Base-by-base conservation (phyloP, 352 stramenopile species). In the Aphanomyces astaci region DNA sequence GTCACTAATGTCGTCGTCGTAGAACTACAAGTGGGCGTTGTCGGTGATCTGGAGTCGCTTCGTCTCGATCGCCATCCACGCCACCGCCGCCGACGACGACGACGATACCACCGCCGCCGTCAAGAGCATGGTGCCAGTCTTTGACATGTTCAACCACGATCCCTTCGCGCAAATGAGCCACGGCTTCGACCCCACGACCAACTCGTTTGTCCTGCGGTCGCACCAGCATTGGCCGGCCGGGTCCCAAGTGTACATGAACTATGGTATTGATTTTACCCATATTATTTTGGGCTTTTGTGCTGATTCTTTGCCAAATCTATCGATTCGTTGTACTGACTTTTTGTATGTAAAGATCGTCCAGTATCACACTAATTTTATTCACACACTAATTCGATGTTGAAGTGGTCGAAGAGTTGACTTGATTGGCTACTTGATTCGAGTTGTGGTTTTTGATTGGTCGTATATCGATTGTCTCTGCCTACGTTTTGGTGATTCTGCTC, bases 131-230 rank as follows among this genome's bases (percentile, higher is more conserved):
- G 79, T 89, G 10, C 85, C 85, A 0, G 85, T 94, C 27, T 94
- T 94, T 46, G 85, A 94, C 72, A 92, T 94, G 83, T 74, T 94
- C 55, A 94, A 94, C 72, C 83, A 94, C 70, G 78, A 90, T 68
- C 81, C 83, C 10, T 74, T 80, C 63, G 85, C 82, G 10, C 79
- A 90, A 67, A 86, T 92, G 77, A 80, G 72, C 3, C 85, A 94
- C 71, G 81, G 77, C 28, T 86, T 81, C 67, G 84, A 94, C 60
- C 52, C 74, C 30, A 60, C 75, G 0, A 76, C 72, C 25, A 63
- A 86, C 25, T 64, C 60, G 3, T 87, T 94, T 40, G 79, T 82
- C 67, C 77, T 94, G 24, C 78, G 88, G 40, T 89, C 75, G 45
- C 78, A 90, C 66, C 81, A 92, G 73, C 85, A 91, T 54, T 89